Conservation (phyloP, 106 monocot species). For the Chionographis japonica region DNA sequence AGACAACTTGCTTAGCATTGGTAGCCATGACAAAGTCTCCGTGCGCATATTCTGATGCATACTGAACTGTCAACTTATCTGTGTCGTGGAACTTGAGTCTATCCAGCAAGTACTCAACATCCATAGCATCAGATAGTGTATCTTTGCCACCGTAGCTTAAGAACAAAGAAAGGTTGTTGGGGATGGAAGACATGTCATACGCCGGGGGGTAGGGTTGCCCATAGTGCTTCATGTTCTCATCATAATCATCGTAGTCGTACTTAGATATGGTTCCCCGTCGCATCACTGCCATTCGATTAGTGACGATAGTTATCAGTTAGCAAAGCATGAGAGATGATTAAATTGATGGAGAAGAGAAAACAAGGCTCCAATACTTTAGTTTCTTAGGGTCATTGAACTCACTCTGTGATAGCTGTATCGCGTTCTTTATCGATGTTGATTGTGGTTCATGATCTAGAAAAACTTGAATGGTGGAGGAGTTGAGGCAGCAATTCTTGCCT, state of each 20-base stretch:
- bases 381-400: neutral
- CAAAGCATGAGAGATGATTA: neutral
- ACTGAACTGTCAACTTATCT: conserved; percentile 8
- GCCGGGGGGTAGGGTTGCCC: conserved; percentile 15
- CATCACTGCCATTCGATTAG: conserved; percentile 5
- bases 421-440: conserved; percentile 18
- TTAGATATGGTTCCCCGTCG: conserved; percentile 15
- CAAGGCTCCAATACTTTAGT: neutral
- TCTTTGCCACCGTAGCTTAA: conserved; percentile 32
- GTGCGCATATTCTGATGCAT: conserved; percentile 19
- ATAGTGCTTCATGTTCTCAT: conserved; percentile 25
- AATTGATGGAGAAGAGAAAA: neutral
- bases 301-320: neutral
- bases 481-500: conserved; percentile 23
- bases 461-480: neutral
- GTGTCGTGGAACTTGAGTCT: conserved; percentile 12
- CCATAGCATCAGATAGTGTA: conserved; percentile 10
- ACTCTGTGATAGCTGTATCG: conserved; percentile 17
- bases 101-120: conserved; percentile 19
- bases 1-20: conserved; percentile 17
- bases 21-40: conserved; percentile 23
- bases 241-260: conserved; percentile 18
- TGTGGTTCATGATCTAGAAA: conserved; percentile 13
- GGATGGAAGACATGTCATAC: conserved; percentile 26
- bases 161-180: conserved; percentile 23